Evolutionary conservation across 257 asterid species (phyloP).

Genomic region (Lavandula angustifolia): DNA sequence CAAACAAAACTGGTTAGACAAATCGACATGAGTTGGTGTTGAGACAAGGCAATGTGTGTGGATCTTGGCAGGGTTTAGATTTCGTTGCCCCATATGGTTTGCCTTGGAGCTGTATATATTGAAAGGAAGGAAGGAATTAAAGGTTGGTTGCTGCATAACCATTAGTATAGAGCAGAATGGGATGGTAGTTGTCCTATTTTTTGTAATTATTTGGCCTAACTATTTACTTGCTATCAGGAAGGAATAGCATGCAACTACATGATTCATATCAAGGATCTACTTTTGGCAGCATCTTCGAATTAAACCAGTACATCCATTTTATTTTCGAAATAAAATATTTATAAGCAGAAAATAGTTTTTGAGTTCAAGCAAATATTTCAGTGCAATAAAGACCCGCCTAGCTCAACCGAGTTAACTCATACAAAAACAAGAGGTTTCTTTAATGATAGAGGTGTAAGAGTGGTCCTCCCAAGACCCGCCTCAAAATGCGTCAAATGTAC

Average conservation of each 20-base stretch:
- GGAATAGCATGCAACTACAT: constrained; percentile 23
- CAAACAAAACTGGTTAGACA: constrained; percentile 18
- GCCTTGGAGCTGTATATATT: constrained; percentile 44
- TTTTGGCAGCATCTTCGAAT: too few species aligned
- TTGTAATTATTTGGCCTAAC: constrained; percentile 26
- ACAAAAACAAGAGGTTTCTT: too few species aligned
- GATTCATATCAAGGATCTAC: not conserved
- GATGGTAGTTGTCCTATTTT: constrained; percentile 15
- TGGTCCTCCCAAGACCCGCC: too few species aligned
- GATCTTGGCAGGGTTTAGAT: constrained; percentile 31
- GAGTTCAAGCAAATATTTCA: too few species aligned
- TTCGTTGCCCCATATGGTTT: constrained; percentile 39
- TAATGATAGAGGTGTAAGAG: too few species aligned
- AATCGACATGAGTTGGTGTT: not conserved
- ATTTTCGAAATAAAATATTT: too few species aligned
- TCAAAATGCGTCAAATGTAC: too few species aligned
- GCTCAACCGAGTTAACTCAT: too few species aligned
- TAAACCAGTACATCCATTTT: too few species aligned
- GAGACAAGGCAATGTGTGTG: too few species aligned
- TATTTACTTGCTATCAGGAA: not conserved
- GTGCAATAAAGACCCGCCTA: too few species aligned
- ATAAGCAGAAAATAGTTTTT: too few species aligned
- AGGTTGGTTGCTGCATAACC: constrained; percentile 21
- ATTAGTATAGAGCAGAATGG: constrained; percentile 6
- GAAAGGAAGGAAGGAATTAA: constrained; percentile 20